phyloP scores from a whole-genome alignment of 169 alveolate species.

The Theileria sp. region DNA sequence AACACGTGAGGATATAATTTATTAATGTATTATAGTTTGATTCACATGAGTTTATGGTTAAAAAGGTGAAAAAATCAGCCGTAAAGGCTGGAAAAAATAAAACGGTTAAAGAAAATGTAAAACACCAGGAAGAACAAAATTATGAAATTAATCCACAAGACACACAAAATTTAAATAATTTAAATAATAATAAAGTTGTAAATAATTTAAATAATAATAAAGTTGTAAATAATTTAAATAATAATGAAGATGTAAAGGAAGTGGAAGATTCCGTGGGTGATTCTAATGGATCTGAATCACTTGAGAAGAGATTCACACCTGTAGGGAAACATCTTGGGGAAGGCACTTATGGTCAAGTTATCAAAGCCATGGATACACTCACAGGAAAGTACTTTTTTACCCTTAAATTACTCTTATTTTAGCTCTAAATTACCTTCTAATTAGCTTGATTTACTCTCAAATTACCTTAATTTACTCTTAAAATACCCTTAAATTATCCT shows the following conservation, averaged over 20 bases:
- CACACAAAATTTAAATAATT: background rate
- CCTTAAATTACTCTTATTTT: background rate
- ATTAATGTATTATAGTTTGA: background rate
- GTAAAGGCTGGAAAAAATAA: background rate
- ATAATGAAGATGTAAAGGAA: background rate
- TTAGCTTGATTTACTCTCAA: too few species aligned
- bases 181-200: background rate
- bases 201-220: too few species aligned
- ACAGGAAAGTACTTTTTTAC: constrained; percentile 51
- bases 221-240: background rate
- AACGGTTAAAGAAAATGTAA: background rate
- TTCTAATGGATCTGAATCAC: constrained; percentile 33
- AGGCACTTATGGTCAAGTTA: constrained; percentile 96
- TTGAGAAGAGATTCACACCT: constrained; percentile 69
- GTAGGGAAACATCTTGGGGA: constrained; percentile 89
- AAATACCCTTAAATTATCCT: too few species aligned
- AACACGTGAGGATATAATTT: too few species aligned
- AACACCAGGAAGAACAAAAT: background rate
- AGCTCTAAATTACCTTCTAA: background rate
- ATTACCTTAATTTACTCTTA: too few species aligned
- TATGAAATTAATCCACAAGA: background rate
- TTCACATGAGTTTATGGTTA: background rate
- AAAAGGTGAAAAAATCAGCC: background rate
- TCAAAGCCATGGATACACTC: constrained; percentile 86
- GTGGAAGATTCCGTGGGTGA: background rate